A percentile compares a stretch with the other conserved stretches of the same genome.
Conservation (phyloP, 2,329 filamentous ascomycete species). For the Aspergillus sp. region DNA sequence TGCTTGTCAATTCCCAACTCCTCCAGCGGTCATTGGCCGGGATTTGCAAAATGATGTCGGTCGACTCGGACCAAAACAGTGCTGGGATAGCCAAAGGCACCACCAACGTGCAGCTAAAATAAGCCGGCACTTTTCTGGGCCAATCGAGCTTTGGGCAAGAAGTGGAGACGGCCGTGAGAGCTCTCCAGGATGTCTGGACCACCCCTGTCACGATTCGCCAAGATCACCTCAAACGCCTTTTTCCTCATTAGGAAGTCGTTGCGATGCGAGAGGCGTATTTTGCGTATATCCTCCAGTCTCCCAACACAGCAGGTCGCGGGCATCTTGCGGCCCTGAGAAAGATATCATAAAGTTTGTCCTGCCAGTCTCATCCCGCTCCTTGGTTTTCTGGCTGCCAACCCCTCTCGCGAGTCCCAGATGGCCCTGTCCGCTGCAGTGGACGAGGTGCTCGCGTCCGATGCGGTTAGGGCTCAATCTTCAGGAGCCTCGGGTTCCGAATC, state of each 20-base stretch:
- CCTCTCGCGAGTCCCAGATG: too few relatives aligned
- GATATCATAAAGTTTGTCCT: too few relatives aligned
- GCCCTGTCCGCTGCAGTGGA: too few relatives aligned
- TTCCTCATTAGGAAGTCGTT: conserved; percentile 2
- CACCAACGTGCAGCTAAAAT: background rate
- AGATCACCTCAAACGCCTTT: background rate
- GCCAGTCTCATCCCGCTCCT: too few relatives aligned
- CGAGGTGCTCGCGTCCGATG: background rate
- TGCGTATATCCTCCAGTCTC: background rate
- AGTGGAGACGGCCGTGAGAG: background rate
- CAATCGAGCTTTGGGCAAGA: background rate
- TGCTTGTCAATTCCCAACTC: too few relatives aligned
- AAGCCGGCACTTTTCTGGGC: background rate
- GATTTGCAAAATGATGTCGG: background rate
- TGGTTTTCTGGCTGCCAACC: too few relatives aligned
- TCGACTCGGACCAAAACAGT: background rate
- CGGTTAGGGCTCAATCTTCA: background rate
- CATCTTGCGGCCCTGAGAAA: too few relatives aligned
- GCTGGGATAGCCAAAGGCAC: background rate
- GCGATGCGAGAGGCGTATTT: background rate
- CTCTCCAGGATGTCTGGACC: background rate
- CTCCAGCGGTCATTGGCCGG: background rate
- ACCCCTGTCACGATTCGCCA: background rate
- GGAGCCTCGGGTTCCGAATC: background rate
- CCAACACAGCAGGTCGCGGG: background rate